Evolutionary conservation across 1,139 yeast species (phyloP).

Genomic region (Meyerozyma guilliermondii): DNA sequence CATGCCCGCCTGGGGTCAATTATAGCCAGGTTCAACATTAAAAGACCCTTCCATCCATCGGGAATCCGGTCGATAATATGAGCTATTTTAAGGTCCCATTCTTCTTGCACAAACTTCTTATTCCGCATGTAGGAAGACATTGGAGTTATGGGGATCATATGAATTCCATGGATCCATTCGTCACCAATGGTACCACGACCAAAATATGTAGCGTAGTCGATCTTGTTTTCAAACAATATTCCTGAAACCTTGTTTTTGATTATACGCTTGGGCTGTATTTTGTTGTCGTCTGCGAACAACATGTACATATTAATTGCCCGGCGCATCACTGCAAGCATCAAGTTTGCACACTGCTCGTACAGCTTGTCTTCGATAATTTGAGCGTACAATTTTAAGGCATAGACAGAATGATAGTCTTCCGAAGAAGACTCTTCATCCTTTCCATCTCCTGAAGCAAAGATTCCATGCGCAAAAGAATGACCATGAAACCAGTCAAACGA

Average conservation of each 20-base stretch:
- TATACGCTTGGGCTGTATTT: conserved; percentile 32
- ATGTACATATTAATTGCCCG: conserved; percentile 41
- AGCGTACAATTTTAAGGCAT: conserved; percentile 39
- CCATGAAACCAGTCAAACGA: conserved; percentile 46
- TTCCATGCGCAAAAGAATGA: conserved; percentile 44
- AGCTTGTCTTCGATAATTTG: conserved; percentile 25
- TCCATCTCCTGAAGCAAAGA: conserved; percentile 42
- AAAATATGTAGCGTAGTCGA: conserved; percentile 41
- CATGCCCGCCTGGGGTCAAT: conserved; percentile 32
- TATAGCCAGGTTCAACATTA: conserved; percentile 36
- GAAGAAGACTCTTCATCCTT: conserved; percentile 45
- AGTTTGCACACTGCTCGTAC: conserved; percentile 36
- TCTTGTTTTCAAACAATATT: conserved; percentile 40
- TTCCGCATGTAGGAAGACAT: conserved; percentile 35
- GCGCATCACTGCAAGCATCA: conserved; percentile 40
- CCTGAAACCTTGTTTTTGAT: conserved; percentile 42
- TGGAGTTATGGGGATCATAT: conserved; percentile 45
- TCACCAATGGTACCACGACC: conserved; percentile 40
- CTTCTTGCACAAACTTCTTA: conserved; percentile 34
- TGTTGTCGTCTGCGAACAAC: conserved; percentile 36
- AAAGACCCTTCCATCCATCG: conserved; percentile 43
- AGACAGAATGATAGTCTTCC: conserved; percentile 42
- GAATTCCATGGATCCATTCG: conserved; percentile 47
- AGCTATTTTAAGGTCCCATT: conserved; percentile 36
- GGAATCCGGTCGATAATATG: conserved; percentile 31